A percentile compares a stretch with the other conserved stretches of the same genome.
These are phyloP conservation scores for Nigrograna mackinnonii DNA, from an alignment of 2,329 filamentous ascomycete species.

Conservation along the genomic window DNA sequence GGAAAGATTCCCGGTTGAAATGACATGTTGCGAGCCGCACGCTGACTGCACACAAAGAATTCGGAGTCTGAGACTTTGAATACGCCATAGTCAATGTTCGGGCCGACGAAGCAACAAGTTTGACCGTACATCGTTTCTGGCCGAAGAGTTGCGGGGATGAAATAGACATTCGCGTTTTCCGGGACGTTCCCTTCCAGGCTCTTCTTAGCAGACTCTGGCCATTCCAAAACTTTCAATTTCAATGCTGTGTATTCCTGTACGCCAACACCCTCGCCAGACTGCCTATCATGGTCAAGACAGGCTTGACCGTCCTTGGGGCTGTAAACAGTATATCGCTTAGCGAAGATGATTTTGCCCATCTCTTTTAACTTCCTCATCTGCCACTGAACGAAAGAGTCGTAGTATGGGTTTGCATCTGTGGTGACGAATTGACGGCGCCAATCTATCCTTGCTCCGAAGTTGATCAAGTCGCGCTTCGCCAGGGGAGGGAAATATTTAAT, in stretches of 20 bases:
- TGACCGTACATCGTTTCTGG: slow-evolving; percentile 99
- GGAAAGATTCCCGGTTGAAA: slow-evolving; percentile 82
- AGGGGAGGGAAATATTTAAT: slow-evolving; percentile 88
- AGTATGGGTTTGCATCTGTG: slow-evolving; percentile 95
- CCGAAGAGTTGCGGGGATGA: slow-evolving; percentile 88
- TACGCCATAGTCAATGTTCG: slow-evolving; percentile 85
- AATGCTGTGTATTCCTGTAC: slow-evolving; percentile 92
- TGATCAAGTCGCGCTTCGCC: slow-evolving; percentile 76
- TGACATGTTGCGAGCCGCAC: slow-evolving; percentile 91
- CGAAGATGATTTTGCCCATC: slow-evolving; percentile 90
- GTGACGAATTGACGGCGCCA: slow-evolving; percentile 94
- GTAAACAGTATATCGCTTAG: slow-evolving; percentile 88
- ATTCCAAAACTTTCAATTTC: slow-evolving; percentile 89
- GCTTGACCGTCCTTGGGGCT: slow-evolving; percentile 86
- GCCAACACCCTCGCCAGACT: slow-evolving; percentile 77
- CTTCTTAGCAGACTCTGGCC: slow-evolving; percentile 75
- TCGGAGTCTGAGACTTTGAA: slow-evolving; percentile 71
- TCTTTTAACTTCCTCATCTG: slow-evolving; percentile 94
- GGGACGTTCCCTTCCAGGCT: slow-evolving; percentile 76
- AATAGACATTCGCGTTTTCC: slow-evolving; percentile 77
- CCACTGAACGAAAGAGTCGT: slow-evolving; percentile 94
- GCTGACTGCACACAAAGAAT: slow-evolving; percentile 82
- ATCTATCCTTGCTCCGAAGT: slow-evolving; percentile 85
- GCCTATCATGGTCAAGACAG: slow-evolving; percentile 85
- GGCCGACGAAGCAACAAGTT: slow-evolving; percentile 92